Percentiles rank a stretch among this genome's conserved stretches.
phyloP scores from a whole-genome alignment of 2,329 filamentous ascomycete genomes.

The Diaporthe sp. region DNA sequence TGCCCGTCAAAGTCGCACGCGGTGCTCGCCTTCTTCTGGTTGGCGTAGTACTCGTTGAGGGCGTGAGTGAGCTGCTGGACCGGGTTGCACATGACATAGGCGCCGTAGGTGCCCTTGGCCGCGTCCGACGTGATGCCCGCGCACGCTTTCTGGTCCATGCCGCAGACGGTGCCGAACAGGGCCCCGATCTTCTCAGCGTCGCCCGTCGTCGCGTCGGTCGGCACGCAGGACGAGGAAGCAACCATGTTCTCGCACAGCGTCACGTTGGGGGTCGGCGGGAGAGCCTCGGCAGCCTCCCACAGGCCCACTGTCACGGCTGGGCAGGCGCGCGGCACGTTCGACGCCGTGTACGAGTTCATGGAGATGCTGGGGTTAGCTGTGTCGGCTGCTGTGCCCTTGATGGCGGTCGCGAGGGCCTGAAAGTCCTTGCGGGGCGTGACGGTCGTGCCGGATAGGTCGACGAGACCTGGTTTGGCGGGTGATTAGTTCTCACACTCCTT shows the following conservation, averaged over 20 bases:
- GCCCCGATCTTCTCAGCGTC: constrained; percentile 68
- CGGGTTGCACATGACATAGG: constrained; percentile 80
- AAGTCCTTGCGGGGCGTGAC: constrained; percentile 70
- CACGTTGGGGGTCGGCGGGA: constrained; percentile 85
- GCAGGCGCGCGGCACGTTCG: constrained; percentile 78
- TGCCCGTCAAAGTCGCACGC: constrained; percentile 80
- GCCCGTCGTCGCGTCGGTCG: constrained; percentile 70
- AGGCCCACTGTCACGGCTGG: constrained; percentile 70
- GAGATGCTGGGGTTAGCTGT: constrained; percentile 73
- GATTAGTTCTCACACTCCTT: constrained; percentile 1
- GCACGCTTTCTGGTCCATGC: constrained; percentile 63
- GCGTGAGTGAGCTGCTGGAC: constrained; percentile 79
- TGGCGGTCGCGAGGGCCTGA: constrained; percentile 79
- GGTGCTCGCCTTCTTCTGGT: constrained; percentile 60
- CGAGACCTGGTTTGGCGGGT: constrained; percentile 65
- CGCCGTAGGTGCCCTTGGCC: constrained; percentile 76
- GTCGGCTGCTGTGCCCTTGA: constrained; percentile 74
- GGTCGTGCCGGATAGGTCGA: constrained; percentile 65
- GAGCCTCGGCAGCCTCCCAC: constrained; percentile 77
- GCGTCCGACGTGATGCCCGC: constrained; percentile 75
- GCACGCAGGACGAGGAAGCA: constrained; percentile 76
- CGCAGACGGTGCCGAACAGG: constrained; percentile 82
- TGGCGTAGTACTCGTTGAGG: constrained; percentile 78
- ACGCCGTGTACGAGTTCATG: constrained; percentile 75
- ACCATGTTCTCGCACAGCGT: constrained; percentile 89